Base-by-base conservation (phyloP, 345 rosid species). In the Mallotus nudiflorus region DNA sequence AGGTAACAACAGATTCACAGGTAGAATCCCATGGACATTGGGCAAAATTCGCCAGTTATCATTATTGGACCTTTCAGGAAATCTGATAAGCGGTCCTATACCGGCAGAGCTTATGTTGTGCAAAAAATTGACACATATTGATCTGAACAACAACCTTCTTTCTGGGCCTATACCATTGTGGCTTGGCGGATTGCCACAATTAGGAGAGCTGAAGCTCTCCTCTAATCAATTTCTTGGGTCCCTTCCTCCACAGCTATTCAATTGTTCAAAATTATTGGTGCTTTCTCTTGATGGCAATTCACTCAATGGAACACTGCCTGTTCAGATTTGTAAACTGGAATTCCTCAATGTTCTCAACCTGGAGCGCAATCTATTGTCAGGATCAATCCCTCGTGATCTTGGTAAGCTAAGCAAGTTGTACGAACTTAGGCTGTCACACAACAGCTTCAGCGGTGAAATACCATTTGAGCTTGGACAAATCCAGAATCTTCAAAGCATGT, bases 191-290 rank as follows among this genome's bases (percentile, higher is more conserved):
- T 81, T 90, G 75, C 77, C 82, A 0, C 83, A 57, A 68, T 67
- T 92, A 63, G 97, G 98, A 5, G 97, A 92, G 78, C 87, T 95
- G 45, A 88, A 86, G 88, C 89, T 95, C 66, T 89, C 94, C 50
- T 83, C 78, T 58, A 95, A 92, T 81, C 86, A 73, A 37, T 87
- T 92, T 64, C 16, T 25, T 1, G 96, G 97, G 9, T 62, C 87
- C 69, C 73, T 95, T 71, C 96, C 99, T 55, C 67, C 57, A 3
- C 77, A 88, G 83, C 70, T 95, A 20, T 92, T 85, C 73, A 84
- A 87, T 73, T 89, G 93, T 58, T 80, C 94, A 63, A 89, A 83
- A 64, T 75, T 95, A 73, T 62, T 95, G 51, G 85, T 85, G 80
- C 85, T 95, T 48, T 77, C 91, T 79, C 89, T 92, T 39, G 92